Base-by-base conservation (phyloP, 2,329 filamentous ascomycete species). In the Penicillium sp. region DNA sequence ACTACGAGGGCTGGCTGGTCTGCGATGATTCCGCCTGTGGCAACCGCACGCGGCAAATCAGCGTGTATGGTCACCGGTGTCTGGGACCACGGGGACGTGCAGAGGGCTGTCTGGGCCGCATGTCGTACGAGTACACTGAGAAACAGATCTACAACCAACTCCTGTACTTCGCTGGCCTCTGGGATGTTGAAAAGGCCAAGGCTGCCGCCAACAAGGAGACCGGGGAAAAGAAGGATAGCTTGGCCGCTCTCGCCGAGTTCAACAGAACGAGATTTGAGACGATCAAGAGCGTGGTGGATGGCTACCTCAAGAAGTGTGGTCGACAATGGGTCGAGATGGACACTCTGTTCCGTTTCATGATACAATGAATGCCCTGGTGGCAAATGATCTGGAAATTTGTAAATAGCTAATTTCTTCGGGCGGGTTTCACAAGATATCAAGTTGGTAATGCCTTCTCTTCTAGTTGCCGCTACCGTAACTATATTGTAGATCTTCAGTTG, bases 301-400 rank as follows among this genome's bases (percentile, higher is more conserved):
- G 73, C 58, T 94, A 94, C 68, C 68, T 95, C 54, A 87, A 88
- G 58, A 93, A 91, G 71, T 94, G 89, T 65, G 90, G 90, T 17
- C 75, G 87, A 54, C 86, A 89, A 66, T 95, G 88, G 87, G 90
- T 96, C 36, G 85, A 87, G 53, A 96, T 95, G 90, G 88, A 93
- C 66, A 83, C 75, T 51, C 68, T 96, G 49, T 96, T 95, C 74
- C 77, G 79, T 32, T 67, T 67, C 48, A 67, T 65, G 48, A 76
- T 79, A 69, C 74, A 72, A 44, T 58, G 70, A 46, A 48, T 66
- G 51, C 39, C 44, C 42, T 31, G 39, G 43, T 47, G 50, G 51
- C 41, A 35, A 41, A 48, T 36, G 36, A 40, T 35, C 46, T 48
- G 34, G 32, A 30, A 37, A 32, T 55, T 45, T 60, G 57, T 59